These are phyloP conservation scores for Salix dunnii DNA, from an alignment of 345 rosid species.

Conservation along the genomic window DNA sequence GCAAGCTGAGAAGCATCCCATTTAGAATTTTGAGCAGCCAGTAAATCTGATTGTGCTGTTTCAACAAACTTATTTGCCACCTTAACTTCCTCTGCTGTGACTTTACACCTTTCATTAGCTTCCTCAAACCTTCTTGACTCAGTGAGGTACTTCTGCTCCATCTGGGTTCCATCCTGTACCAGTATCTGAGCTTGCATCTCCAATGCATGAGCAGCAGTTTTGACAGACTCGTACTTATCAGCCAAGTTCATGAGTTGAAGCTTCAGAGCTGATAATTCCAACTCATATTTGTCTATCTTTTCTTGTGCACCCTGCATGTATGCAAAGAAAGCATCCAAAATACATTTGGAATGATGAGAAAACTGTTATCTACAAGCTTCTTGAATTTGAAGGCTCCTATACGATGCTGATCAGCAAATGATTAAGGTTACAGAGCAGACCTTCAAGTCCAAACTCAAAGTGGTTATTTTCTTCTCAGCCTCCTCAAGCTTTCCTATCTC, in stretches of 20 bases:
- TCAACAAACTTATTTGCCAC: slow-evolving; percentile 25
- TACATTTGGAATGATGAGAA: neutral
- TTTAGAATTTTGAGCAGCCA: slow-evolving; percentile 23
- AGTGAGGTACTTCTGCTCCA: slow-evolving; percentile 30
- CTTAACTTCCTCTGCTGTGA: slow-evolving; percentile 23
- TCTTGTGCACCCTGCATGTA: slow-evolving; percentile 32
- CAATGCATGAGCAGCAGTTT: slow-evolving; percentile 22
- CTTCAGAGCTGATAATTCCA: slow-evolving; percentile 29
- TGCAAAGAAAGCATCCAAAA: neutral
- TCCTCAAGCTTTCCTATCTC: slow-evolving; percentile 30
- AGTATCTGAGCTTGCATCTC: slow-evolving; percentile 29
- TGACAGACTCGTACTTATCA: slow-evolving; percentile 25
- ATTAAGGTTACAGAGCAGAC: slow-evolving; percentile 12
- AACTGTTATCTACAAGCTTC: neutral
- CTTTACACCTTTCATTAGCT: slow-evolving; percentile 20
- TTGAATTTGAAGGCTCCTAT: neutral
- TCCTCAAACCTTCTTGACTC: slow-evolving; percentile 31
- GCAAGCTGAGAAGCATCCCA: slow-evolving; percentile 26
- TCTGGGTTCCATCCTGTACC: slow-evolving; percentile 26
- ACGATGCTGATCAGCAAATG: neutral
- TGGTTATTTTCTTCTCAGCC: slow-evolving; percentile 29
- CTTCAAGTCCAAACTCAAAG: slow-evolving; percentile 32
- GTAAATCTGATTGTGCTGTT: slow-evolving; percentile 24
- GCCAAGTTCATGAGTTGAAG: slow-evolving; percentile 28
- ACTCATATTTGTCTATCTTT: slow-evolving; percentile 27